Percentiles rank a stretch among this genome's conserved stretches.
Conservation (phyloP, 768 basidiomycete species). For the Termitomyces sp. region DNA sequence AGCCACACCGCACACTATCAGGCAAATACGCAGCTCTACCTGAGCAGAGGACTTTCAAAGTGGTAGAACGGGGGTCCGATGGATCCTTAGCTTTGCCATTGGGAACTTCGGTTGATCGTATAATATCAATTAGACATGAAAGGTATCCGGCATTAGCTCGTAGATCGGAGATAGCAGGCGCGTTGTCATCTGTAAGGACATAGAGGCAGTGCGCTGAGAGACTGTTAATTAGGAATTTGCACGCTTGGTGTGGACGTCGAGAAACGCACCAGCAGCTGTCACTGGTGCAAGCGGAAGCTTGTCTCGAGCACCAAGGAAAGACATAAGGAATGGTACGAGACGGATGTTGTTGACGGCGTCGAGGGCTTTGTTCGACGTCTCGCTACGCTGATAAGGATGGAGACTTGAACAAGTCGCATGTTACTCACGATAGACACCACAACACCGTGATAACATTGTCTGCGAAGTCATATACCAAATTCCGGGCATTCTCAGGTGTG, state of each 20-base stretch:
- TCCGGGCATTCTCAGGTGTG: slow-evolving; percentile 65
- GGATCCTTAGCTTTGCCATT: slow-evolving; percentile 36
- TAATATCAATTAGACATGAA: slow-evolving; percentile 60
- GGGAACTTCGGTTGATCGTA: slow-evolving; percentile 28
- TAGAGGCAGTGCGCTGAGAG: slow-evolving; percentile 82
- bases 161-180: slow-evolving; percentile 62
- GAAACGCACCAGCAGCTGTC: slow-evolving; percentile 66
- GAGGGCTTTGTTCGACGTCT: slow-evolving; percentile 91
- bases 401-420: not conserved
- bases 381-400: slow-evolving; percentile 41
- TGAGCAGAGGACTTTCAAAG: slow-evolving; percentile 62
- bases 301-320: slow-evolving; percentile 73
- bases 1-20: not conserved
- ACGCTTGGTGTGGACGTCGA: not conserved
- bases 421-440: slow-evolving; percentile 91
- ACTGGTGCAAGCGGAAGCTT: slow-evolving; percentile 68
- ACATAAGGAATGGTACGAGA: slow-evolving; percentile 80
- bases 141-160: slow-evolving; percentile 54
- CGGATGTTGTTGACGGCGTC: slow-evolving; percentile 78
- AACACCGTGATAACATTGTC: slow-evolving; percentile 90
- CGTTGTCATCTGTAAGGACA: slow-evolving; percentile 89
- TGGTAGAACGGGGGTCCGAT: slow-evolving; percentile 41
- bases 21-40: slow-evolving; percentile 35
- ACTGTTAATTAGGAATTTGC: not conserved
- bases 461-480: slow-evolving; percentile 79